These are phyloP conservation scores for Penicillium diatomitis DNA, from an alignment of 495 filamentous ascomycete genomes.

Conservation along the genomic window DNA sequence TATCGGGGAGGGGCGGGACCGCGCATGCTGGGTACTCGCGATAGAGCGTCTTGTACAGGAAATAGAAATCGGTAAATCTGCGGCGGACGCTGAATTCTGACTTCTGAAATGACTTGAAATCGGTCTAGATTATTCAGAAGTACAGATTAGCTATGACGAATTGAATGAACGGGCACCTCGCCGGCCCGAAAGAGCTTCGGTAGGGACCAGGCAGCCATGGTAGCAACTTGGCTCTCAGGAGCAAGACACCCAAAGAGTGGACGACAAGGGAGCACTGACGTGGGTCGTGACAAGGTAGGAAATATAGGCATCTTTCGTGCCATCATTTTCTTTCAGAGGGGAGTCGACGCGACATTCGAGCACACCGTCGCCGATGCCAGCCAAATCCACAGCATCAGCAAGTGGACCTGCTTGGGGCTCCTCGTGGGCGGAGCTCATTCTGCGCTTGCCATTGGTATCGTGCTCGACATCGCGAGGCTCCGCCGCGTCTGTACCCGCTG, in stretches of 20 bases:
- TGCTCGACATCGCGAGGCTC: conserved; percentile 22
- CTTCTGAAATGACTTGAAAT: conserved; percentile 85
- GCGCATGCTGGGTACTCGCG: conserved; percentile 85
- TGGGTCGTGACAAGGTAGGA: conserved; percentile 89
- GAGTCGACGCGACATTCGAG: conserved; percentile 75
- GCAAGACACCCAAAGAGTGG: no score
- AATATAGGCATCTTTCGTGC: conserved; percentile 95
- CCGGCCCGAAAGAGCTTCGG: not conserved
- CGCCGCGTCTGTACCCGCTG: conserved; percentile 34
- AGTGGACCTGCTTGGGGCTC: conserved; percentile 44
- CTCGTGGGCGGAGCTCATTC: conserved; percentile 38
- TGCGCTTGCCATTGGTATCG: conserved; percentile 45
- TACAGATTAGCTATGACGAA: no score
- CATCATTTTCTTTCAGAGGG: conserved; percentile 87
- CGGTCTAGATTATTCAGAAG: conserved; percentile 49
- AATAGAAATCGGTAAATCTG: conserved; percentile 95
- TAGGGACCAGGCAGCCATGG: conserved; percentile 11
- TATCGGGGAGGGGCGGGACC: conserved; percentile 91
- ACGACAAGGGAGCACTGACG: conserved; percentile 41
- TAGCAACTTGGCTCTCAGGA: not conserved
- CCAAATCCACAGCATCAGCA: conserved; percentile 51
- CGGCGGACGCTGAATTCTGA: conserved; percentile 67
- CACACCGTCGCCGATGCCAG: conserved; percentile 64
- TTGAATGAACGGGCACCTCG: no score
- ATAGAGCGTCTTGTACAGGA: conserved; percentile 82